phyloP scores from a whole-genome alignment of 2,329 filamentous ascomycete species.

The Leptographium radiaticola region DNA sequence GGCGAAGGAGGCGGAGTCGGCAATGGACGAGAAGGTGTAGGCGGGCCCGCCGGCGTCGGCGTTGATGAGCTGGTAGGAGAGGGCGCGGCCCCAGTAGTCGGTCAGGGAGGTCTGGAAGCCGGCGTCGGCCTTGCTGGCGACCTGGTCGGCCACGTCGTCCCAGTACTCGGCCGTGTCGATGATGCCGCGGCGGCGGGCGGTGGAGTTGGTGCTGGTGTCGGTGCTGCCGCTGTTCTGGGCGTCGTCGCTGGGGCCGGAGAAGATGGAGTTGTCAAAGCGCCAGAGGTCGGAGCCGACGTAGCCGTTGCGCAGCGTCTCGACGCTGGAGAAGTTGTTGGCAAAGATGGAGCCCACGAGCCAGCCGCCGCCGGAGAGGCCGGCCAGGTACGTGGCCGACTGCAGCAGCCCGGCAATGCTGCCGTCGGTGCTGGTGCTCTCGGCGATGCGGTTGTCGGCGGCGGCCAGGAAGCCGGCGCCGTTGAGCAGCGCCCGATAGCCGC shows the following conservation, averaged over 20 bases:
- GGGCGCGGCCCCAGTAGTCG: constrained; percentile 77
- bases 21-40: constrained; percentile 68
- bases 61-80: constrained; percentile 79
- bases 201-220: neutral
- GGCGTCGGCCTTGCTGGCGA: constrained; percentile 46
- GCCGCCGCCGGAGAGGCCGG: constrained; percentile 68
- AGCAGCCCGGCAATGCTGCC: constrained; percentile 71
- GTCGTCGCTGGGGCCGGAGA: constrained; percentile 18
- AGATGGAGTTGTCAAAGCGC: constrained; percentile 23
- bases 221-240: constrained; percentile 11
- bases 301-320: constrained; percentile 41
- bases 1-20: constrained; percentile 28
- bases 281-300: constrained; percentile 18
- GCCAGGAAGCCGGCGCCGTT: constrained; percentile 69
- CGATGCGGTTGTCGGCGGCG: constrained; percentile 65
- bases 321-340: constrained; percentile 70
- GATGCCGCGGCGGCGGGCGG: constrained; percentile 5
- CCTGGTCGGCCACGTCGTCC: constrained; percentile 40
- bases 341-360: constrained; percentile 79
- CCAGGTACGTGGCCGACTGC: constrained; percentile 68
- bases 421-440: constrained; percentile 36
- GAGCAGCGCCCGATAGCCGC: constrained; percentile 76
- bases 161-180: constrained; percentile 38
- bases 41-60: constrained; percentile 57
- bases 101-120: constrained; percentile 62